These are phyloP conservation scores for Thelonectria blattea DNA, from an alignment of 2,329 filamentous ascomycete genomes.

Conservation along the genomic window DNA sequence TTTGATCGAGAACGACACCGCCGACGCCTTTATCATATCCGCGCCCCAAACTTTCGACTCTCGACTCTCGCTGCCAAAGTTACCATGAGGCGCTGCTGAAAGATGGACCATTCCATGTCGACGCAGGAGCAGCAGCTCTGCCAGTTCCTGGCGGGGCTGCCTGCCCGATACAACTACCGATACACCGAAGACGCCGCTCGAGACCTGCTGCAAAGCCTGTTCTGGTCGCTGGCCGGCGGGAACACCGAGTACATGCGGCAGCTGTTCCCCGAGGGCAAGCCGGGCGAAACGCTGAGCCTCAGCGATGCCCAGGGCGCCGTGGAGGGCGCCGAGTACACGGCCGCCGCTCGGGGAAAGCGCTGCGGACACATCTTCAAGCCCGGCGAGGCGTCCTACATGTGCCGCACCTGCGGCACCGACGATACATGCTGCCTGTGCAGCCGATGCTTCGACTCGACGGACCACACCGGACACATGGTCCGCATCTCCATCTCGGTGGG, in stretches of 20 bases:
- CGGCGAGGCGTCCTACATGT: slow-evolving; percentile 92
- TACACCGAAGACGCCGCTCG: slow-evolving; percentile 75
- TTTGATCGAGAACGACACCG: slow-evolving; percentile 33
- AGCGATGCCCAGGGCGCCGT: slow-evolving; percentile 88
- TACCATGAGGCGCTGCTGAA: slow-evolving; percentile 41
- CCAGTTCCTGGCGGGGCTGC: slow-evolving; percentile 79
- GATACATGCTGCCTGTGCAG: slow-evolving; percentile 96
- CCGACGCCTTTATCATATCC: slow-evolving; percentile 27
- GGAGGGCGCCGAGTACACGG: slow-evolving; percentile 93
- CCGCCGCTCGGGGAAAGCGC: slow-evolving; percentile 86
- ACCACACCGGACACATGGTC: slow-evolving; percentile 92
- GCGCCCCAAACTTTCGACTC: slow-evolving; percentile 4
- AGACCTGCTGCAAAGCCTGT: slow-evolving; percentile 79
- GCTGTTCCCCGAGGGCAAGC: slow-evolving; percentile 80
- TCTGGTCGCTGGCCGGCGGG: slow-evolving; percentile 83
- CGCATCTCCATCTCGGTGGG: slow-evolving; percentile 86
- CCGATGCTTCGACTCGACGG: slow-evolving; percentile 92
- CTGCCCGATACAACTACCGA: slow-evolving; percentile 73
- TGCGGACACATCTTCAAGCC: slow-evolving; percentile 97
- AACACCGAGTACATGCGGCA: slow-evolving; percentile 75
- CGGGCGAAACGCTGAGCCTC: slow-evolving; percentile 73
- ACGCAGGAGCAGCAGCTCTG: slow-evolving; percentile 83
- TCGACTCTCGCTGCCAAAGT: slow-evolving; percentile 16
- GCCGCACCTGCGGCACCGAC: slow-evolving; percentile 91
- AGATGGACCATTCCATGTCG: slow-evolving; percentile 62